These are phyloP conservation scores for Fusarium pseudonygamai DNA, from an alignment of 2,329 filamentous ascomycete species.

Conservation along the genomic window DNA sequence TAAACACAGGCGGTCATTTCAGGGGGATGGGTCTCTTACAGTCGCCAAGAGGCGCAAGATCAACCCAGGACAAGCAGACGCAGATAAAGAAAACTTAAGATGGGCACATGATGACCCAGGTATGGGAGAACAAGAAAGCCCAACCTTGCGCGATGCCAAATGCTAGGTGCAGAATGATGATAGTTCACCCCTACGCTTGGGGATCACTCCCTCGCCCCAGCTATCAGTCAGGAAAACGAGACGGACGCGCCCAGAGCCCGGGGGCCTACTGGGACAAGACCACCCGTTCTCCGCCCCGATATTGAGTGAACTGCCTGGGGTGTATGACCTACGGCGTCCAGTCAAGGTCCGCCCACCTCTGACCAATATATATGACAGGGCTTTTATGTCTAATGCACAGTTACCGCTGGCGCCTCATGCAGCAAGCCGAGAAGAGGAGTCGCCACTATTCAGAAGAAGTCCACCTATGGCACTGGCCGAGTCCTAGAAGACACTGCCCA, in stretches of 20 bases:
- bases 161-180: conserved; percentile 12
- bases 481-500: neutral
- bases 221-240: conserved; percentile 34
- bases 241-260: conserved; percentile 1
- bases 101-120: neutral
- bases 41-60: conserved; percentile 49
- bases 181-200: conserved; percentile 14
- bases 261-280: neutral
- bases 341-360: conserved; percentile 31
- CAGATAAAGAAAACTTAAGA: conserved; percentile 34
- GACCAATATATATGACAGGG: conserved; percentile 27
- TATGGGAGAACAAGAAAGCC: neutral
- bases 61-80: neutral
- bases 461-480: neutral
- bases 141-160: conserved; percentile 10
- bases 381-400: neutral
- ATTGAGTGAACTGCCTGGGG: conserved; percentile 18
- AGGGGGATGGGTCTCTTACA: conserved; percentile 41
- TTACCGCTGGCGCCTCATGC: neutral
- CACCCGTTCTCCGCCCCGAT: neutral
- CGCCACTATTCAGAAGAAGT: neutral
- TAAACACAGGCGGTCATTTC: neutral
- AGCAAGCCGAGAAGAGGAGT: neutral
- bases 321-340: conserved; percentile 15
- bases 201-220: conserved; percentile 7